Conservation (phyloP, 2,329 filamentous ascomycete species). For the Myotisia sp. region DNA sequence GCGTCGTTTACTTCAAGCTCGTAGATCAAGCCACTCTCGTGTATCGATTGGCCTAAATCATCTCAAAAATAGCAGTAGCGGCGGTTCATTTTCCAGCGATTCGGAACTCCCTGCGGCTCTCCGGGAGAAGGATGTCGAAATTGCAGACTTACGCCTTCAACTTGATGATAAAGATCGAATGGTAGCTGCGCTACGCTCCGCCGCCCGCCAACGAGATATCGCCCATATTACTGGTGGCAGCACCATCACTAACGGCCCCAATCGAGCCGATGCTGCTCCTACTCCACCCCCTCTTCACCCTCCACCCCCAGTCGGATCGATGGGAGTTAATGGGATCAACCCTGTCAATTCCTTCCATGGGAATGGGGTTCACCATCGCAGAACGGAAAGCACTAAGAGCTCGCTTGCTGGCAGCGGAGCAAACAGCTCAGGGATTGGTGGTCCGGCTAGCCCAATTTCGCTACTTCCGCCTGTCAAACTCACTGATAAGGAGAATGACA, state of each 20-base stretch:
- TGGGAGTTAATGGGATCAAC: constrained; percentile 2
- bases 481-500: constrained; percentile 27
- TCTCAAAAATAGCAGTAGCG: constrained; percentile 34
- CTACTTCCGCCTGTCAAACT: constrained; percentile 16
- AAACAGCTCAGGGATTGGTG: constrained; percentile 16
- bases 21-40: constrained; percentile 76
- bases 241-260: constrained; percentile 20
- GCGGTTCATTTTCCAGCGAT: constrained; percentile 61
- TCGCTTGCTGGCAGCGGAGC: constrained; percentile 17
- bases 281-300: constrained; percentile 12
- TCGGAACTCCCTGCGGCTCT: constrained; percentile 58
- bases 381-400: constrained; percentile 15
- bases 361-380: constrained; percentile 15
- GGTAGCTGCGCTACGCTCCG: constrained; percentile 71
- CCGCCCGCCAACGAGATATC: constrained; percentile 70
- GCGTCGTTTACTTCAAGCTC: constrained; percentile 77
- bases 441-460: constrained; percentile 17
- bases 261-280: constrained; percentile 16
- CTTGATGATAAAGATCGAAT: constrained; percentile 93
- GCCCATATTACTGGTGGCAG: constrained; percentile 44
- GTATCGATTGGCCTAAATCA: constrained; percentile 58
- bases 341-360: neutral
- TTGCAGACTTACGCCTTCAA: constrained; percentile 73
- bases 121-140: constrained; percentile 83
- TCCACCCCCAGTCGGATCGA: constrained; percentile 4